A percentile compares a stretch with the other conserved stretches of the same genome.
Conservation (phyloP, 2,329 filamentous ascomycete species). For the Penicillium oxalicum region DNA sequence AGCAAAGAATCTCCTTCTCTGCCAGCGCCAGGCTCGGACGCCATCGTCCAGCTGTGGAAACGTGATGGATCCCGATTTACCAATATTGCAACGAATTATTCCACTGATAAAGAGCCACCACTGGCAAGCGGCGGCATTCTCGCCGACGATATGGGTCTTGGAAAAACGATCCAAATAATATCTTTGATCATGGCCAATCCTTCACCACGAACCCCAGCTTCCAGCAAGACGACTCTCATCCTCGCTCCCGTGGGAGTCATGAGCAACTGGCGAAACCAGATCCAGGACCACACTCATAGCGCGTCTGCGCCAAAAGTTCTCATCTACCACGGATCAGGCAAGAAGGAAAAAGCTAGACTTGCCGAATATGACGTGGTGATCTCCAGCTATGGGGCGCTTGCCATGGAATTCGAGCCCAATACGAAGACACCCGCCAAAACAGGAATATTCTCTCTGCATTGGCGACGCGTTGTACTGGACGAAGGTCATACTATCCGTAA, state of each 20-base stretch:
- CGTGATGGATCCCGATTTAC: constrained; percentile 48
- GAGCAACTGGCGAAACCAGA: constrained; percentile 84
- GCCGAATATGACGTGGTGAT: constrained; percentile 68
- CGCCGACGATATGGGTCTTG: constrained; percentile 88
- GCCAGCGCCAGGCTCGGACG: constrained; percentile 53
- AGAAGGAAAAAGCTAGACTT: constrained; percentile 56
- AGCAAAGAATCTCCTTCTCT: constrained; percentile 66
- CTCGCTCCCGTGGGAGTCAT: constrained; percentile 78
- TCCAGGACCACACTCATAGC: constrained; percentile 62
- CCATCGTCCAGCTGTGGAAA: constrained; percentile 74
- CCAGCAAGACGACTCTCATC: constrained; percentile 64
- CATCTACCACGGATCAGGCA: constrained; percentile 64
- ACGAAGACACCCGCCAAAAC: constrained; percentile 41
- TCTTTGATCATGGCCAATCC: constrained; percentile 63
- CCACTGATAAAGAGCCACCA: constrained; percentile 50
- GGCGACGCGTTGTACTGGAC: constrained; percentile 74
- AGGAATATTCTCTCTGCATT: constrained; percentile 59
- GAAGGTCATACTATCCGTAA: constrained; percentile 82
- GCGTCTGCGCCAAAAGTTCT: constrained; percentile 61
- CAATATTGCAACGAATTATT: constrained; percentile 68
- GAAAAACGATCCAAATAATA: constrained; percentile 83
- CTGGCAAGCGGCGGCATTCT: constrained; percentile 77
- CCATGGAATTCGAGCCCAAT: constrained; percentile 55
- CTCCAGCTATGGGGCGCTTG: constrained; percentile 75
- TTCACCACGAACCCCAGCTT: constrained; percentile 38